A percentile compares a stretch with the other conserved stretches of the same genome.
These are phyloP conservation scores for Ceratocystis harringtonii DNA, from an alignment of 2,329 filamentous ascomycete species.

Conservation along the genomic window DNA sequence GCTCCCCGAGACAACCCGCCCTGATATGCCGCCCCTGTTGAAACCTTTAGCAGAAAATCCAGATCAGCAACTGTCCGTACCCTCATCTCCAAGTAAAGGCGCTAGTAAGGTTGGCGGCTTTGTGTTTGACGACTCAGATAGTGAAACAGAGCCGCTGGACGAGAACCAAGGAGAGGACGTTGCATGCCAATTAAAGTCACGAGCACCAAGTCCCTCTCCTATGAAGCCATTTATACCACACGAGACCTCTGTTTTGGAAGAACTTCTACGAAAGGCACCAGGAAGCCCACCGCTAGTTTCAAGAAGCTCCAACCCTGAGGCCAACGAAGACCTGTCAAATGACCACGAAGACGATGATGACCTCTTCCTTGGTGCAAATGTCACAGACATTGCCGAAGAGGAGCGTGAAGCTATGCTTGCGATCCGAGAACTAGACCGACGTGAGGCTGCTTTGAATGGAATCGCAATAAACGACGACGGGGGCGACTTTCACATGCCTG, in stretches of 20 bases:
- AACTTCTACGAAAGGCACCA: conserved; percentile 8
- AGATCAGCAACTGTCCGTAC: conserved; percentile 14
- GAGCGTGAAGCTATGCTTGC: conserved; percentile 51
- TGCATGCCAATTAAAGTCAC: background rate
- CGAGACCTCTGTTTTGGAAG: conserved; percentile 20
- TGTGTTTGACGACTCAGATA: conserved; percentile 55
- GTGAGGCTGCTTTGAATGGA: conserved; percentile 43
- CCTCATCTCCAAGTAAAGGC: conserved; percentile 19
- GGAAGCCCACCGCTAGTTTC: background rate
- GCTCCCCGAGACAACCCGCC: background rate
- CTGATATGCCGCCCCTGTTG: background rate
- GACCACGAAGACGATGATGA: conserved; percentile 29
- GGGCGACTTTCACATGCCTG: conserved; percentile 25
- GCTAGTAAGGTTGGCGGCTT: conserved; percentile 29
- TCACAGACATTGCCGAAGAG: conserved; percentile 38
- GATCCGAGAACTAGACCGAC: conserved; percentile 61
- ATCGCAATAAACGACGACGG: conserved; percentile 22
- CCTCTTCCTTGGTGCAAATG: conserved; percentile 35
- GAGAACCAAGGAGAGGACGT: conserved; percentile 15
- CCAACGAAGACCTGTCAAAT: background rate
- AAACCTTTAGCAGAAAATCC: background rate
- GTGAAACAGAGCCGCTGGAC: conserved; percentile 28
- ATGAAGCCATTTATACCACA: conserved; percentile 23
- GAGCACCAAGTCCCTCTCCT: conserved; percentile 20
- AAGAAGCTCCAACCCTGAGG: background rate